These are phyloP conservation scores for Backusella tarrabulga DNA, from an alignment of 192 early-diverging fungal species.

Conservation along the genomic window DNA sequence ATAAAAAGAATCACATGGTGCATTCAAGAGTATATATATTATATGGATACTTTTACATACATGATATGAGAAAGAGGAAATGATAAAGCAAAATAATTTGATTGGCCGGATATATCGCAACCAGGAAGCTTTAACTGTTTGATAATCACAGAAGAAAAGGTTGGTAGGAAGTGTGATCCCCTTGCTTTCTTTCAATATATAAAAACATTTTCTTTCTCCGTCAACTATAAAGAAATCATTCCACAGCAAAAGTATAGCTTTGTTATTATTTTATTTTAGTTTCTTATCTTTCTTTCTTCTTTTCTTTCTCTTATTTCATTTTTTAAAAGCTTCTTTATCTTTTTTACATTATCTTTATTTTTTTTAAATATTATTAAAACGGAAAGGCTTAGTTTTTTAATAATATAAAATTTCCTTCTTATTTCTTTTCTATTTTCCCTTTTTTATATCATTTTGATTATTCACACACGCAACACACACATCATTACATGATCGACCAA, in stretches of 20 bases:
- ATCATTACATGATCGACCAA: not conserved
- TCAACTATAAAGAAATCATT: not conserved
- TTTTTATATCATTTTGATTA: slow-evolving; percentile 1
- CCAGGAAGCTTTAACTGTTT: not conserved
- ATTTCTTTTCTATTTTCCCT: not conserved
- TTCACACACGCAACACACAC: slow-evolving; percentile 1
- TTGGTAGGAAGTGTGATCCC: not conserved
- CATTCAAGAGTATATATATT: not conserved
- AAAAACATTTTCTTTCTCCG: not conserved
- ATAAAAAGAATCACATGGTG: not conserved
- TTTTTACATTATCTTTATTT: not conserved
- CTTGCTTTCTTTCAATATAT: not conserved
- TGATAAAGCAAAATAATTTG: not conserved
- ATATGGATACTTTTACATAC: no score
- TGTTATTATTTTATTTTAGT: not conserved
- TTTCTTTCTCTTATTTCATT: not conserved
- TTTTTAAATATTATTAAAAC: not conserved
- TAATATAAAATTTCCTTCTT: not conserved
- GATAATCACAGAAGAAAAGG: not conserved
- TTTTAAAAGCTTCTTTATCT: not conserved
- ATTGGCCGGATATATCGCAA: not conserved
- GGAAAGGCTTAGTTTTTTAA: not conserved
- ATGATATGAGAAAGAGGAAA: not conserved
- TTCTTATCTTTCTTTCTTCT: not conserved
- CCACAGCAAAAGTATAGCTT: not conserved